A percentile compares a stretch with the other conserved stretches of the same genome.
These are phyloP conservation scores for Verticillium isaacii DNA, from an alignment of 2,329 filamentous ascomycete genomes.

Conservation along the genomic window DNA sequence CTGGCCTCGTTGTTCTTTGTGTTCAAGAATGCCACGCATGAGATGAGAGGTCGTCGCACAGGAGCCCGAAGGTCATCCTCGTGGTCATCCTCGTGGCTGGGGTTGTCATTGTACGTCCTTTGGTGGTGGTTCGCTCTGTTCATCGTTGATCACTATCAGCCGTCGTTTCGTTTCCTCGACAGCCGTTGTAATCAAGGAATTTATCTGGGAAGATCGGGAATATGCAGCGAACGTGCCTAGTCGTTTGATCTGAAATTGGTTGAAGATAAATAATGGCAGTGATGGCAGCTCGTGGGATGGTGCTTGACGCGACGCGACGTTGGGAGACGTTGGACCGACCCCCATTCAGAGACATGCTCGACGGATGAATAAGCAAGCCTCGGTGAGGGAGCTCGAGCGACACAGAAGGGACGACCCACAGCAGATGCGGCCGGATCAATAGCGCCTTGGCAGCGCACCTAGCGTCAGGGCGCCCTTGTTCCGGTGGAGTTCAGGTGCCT, in stretches of 20 bases:
- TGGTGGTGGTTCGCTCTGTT: no score
- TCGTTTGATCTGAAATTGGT: no score
- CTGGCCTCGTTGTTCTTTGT: not conserved
- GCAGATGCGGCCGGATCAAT: not conserved
- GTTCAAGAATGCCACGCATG: no score
- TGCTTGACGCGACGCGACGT: not conserved
- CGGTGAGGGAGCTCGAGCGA: not conserved
- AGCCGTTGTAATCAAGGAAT: no score
- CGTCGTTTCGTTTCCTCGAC: no score
- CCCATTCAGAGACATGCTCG: not conserved
- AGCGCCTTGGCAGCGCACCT: not conserved
- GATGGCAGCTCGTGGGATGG: no score
- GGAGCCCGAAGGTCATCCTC: not conserved
- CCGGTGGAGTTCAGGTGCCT: not conserved
- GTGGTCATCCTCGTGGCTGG: no score
- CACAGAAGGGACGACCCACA: not conserved
- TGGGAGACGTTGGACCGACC: not conserved
- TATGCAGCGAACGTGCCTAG: no score
- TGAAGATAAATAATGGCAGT: no score
- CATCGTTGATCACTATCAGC: no score
- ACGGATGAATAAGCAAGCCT: not conserved
- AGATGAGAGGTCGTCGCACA: not conserved
- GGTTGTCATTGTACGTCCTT: no score
- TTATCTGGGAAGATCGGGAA: no score
- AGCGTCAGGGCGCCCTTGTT: not conserved